phyloP scores from a whole-genome alignment of 768 basidiomycete genomes.

The Tylopilus sp. region DNA sequence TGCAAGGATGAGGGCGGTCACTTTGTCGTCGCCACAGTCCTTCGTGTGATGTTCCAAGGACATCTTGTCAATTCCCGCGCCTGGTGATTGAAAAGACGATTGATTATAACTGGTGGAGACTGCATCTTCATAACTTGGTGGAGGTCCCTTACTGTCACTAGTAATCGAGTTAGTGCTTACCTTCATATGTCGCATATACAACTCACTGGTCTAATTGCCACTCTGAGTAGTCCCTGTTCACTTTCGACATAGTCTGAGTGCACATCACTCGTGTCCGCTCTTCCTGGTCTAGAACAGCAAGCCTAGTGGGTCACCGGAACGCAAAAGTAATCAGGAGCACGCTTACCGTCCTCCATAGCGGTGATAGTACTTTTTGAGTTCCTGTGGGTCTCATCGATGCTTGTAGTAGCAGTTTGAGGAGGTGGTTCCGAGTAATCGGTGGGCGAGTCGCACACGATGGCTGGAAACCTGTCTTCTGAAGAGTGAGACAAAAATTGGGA shows the following conservation, averaged over 20 bases:
- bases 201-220: constrained; percentile 9
- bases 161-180: background rate
- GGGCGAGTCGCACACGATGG: background rate
- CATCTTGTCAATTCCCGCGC: background rate
- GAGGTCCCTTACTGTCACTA: constrained; percentile 5
- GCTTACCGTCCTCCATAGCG: constrained; percentile 1
- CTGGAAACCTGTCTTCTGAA: background rate
- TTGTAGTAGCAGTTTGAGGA: background rate
- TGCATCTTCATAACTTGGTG: constrained; percentile 15
- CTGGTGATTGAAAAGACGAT: background rate
- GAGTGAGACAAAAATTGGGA: background rate
- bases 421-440: background rate
- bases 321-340: background rate
- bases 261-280: background rate
- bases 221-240: background rate
- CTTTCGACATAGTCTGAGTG: background rate
- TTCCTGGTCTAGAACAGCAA: background rate
- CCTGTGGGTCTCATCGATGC: background rate
- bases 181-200: background rate
- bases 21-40: background rate
- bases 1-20: background rate
- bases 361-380: background rate
- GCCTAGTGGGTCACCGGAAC: background rate
- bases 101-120: background rate
- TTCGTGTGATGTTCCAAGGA: background rate